phyloP scores from a whole-genome alignment of 306 rosid species.

The Ormosia semicastrata region DNA sequence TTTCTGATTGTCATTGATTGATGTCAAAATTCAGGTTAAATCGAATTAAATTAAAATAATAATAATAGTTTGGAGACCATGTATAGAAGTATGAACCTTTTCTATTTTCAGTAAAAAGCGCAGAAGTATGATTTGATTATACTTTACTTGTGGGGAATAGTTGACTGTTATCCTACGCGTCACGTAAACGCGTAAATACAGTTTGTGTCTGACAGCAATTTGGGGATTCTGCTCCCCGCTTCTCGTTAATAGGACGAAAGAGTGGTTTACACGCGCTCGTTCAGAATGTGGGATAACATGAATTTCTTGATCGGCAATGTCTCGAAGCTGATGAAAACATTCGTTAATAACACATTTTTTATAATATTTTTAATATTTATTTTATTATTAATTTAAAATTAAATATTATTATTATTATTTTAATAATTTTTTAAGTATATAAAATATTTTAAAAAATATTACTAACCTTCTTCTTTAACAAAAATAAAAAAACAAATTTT shows the following conservation, averaged over 20 bases:
- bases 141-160: constrained; percentile 2
- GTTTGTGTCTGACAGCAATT: too few species aligned
- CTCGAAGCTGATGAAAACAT: not conserved
- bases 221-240: not conserved
- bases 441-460: too few species aligned
- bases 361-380: too few species aligned
- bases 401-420: too few species aligned
- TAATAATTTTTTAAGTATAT: too few species aligned
- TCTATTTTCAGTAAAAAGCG: too few species aligned
- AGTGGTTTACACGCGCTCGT: not conserved
- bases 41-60: too few species aligned
- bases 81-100: too few species aligned
- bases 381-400: too few species aligned
- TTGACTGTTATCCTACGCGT: not conserved
- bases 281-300: not conserved
- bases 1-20: constrained; percentile 6
- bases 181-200: not conserved
- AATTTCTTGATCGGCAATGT: not conserved
- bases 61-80: too few species aligned
- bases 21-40: constrained; percentile 6
- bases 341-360: not conserved
- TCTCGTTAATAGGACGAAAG: not conserved
- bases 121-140: not conserved
- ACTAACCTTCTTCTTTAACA: too few species aligned
- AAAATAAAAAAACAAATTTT: too few species aligned